Base-by-base conservation (phyloP, 495 filamentous ascomycete species). In the Physcia stellaris region DNA sequence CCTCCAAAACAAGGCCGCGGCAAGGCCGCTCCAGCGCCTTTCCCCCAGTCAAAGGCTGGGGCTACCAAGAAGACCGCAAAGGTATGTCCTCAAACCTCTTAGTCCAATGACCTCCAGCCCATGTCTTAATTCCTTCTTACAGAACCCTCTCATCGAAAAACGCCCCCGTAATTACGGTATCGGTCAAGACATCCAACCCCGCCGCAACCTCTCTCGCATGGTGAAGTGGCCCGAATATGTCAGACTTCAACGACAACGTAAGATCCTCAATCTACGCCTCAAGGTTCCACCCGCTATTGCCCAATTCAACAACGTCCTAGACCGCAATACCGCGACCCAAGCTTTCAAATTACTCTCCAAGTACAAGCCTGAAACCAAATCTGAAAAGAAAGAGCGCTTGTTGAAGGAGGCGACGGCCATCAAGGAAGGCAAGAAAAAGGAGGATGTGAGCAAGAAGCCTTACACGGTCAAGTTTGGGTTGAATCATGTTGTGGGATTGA, bases 111-210 rank as follows among this genome's bases (percentile, higher is more conserved):
- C 26, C 26, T 13, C 26, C 26, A 13, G 7, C 26, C 26, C 13
- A 7, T 28, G 13, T 7, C 26, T 7, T 28, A 28, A 28, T 41
- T 15, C 18, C 12, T 17, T 12, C 22, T 2, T n/a, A 21, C 50
- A 95, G 90, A 96, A 96, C 80, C 92, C 90, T 56, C 87, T 99
- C 60, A 79, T 96, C 70, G 92, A 96, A 83, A 88, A 88, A 72
- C 83, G 86, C 47, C 62, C 85, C 43, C 83, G 84, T 59, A 99
- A 99, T 83, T 99, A 79, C 71, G 92, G 92, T 58, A 94, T 96
- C 62, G 92, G 92, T 62, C 86, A 95, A 74, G 88, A 90, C 64
- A 85, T 96, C 71, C 92, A 99, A 71, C 90, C 90, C 57, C 75
- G 74, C 60, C 85, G 90, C 63, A 94, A 96, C 73, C 77, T 99